Base-by-base conservation (phyloP, 805 yeast species). In the Candida qinlingensis region DNA sequence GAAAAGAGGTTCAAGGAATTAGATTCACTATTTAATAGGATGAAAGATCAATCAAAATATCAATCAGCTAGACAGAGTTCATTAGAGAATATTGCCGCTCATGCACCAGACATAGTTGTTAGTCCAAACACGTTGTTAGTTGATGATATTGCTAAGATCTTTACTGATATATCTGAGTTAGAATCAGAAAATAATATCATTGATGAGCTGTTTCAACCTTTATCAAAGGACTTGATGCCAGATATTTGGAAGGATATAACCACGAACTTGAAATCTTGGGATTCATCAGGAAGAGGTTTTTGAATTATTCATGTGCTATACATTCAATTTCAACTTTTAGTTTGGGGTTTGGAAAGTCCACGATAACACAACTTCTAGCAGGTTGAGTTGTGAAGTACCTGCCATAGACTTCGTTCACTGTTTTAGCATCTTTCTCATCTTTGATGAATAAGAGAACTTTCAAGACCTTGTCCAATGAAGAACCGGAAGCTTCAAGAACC, bases 281-380 rank as follows among this genome's bases (percentile, higher is more conserved):
- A 58, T 40, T 49, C 60, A 30, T 51, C 52, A 3, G 54, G 57
- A 19, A 47, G 43, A 33, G 42, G 45, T 3, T 41, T 46, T 46
- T 46, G 19, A 19, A 19, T 19, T 19, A 19, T 19, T 19, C 19
- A 19, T 19, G 19, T 19, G 79, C 78, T 57, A 77, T 65, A 44
- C 74, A 72, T 56, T 79, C 83, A 47, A 78, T 58, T 58, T 79
- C 84, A 42, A 79, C 75, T 54, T 75, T 71, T 46, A 78, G 52
- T n/a, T 65, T 56, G 9, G 74, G 68, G 58, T 76, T 72, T 58
- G 80, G 79, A 65, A 79, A 78, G 7, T 66, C 72, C 34, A 74
- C 81, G 45, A 75, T 67, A 36, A 79, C 67, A 58, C 80, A 75
- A 42, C 76, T 71, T 67, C 84, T 71, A 7, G 80, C 79, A 19